Evolutionary conservation across 139 green algal genomes (phyloP).

Genomic region (Chlamydomonas asymmetrica): DNA sequence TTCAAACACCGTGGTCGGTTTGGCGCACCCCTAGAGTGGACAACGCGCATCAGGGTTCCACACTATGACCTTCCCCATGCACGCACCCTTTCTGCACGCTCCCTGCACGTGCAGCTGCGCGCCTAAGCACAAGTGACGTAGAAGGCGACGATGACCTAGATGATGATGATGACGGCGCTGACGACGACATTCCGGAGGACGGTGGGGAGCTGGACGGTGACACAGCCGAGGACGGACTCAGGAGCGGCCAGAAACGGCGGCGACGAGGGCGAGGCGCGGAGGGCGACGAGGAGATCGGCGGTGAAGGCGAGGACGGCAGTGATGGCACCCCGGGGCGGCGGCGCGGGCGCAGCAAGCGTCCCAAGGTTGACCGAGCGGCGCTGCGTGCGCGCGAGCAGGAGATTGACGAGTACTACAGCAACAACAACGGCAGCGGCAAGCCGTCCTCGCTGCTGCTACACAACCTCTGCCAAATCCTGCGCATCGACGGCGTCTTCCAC

Average conservation of each 20-base stretch:
- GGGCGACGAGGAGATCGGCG: neutral
- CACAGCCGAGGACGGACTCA: neutral
- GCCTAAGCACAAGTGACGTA: too few relatives aligned
- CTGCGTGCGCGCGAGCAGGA: neutral
- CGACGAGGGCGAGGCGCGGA: too few relatives aligned
- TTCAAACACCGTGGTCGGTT: too few relatives aligned
- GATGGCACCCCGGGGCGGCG: constrained; percentile 2
- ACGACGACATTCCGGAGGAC: neutral
- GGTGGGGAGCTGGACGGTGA: neutral
- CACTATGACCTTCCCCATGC: too few relatives aligned
- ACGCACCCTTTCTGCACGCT: too few relatives aligned
- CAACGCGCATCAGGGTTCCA: too few relatives aligned
- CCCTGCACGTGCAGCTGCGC: too few relatives aligned
- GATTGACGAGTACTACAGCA: constrained; percentile 60
- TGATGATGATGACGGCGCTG: constrained; percentile 2
- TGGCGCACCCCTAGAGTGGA: too few relatives aligned
- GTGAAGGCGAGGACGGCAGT: neutral
- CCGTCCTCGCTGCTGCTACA: constrained; percentile 72
- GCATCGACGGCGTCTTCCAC: constrained; percentile 61
- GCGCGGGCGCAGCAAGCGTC: too few relatives aligned
- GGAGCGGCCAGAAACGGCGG: too few relatives aligned
- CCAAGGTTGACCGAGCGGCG: neutral
- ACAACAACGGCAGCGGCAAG: constrained; percentile 68
- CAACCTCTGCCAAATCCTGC: constrained; percentile 58
- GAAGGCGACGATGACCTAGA: constrained; percentile 6